Evolutionary conservation across 352 stramenopile species (phyloP).

Genomic region (Elongisporangium prolatum): DNA sequence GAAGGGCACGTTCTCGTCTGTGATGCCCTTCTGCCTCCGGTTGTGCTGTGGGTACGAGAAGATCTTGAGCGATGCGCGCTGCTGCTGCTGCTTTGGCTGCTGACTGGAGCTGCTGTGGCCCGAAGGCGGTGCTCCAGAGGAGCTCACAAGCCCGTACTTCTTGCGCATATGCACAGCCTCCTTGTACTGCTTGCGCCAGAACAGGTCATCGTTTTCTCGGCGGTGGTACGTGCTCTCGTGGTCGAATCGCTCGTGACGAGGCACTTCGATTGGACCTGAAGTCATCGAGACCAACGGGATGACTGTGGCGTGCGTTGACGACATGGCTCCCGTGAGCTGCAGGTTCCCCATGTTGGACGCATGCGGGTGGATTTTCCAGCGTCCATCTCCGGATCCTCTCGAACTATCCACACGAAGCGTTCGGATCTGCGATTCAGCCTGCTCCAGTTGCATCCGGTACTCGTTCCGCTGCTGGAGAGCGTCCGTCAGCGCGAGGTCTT

Average conservation of each 20-base stretch:
- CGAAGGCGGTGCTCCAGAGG: neutral
- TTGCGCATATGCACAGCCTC: slow-evolving; percentile 51
- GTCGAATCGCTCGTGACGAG: slow-evolving; percentile 44
- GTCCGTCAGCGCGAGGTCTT: slow-evolving; percentile 50
- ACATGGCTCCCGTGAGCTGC: slow-evolving; percentile 8
- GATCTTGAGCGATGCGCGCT: slow-evolving; percentile 59
- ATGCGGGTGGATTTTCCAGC: slow-evolving; percentile 8
- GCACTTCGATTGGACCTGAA: slow-evolving; percentile 23
- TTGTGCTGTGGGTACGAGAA: slow-evolving; percentile 50
- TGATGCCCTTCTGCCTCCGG: slow-evolving; percentile 26
- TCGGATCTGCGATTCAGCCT: slow-evolving; percentile 28
- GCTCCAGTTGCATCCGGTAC: slow-evolving; percentile 42
- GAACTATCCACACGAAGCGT: slow-evolving; percentile 18
- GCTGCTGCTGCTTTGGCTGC: neutral
- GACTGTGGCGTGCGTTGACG: slow-evolving; percentile 13
- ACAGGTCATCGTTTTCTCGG: slow-evolving; percentile 32
- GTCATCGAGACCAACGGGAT: slow-evolving; percentile 8
- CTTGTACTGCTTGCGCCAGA: slow-evolving; percentile 54
- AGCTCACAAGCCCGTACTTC: slow-evolving; percentile 15
- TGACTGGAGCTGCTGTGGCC: neutral
- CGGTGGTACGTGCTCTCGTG: slow-evolving; percentile 40
- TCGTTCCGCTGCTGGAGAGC: slow-evolving; percentile 54
- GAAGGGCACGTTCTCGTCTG: slow-evolving; percentile 58
- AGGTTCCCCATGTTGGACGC: slow-evolving; percentile 10
- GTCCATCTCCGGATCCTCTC: neutral